phyloP scores from a whole-genome alignment of 805 yeast genomes.

The Wickerhamiella occidentalis region DNA sequence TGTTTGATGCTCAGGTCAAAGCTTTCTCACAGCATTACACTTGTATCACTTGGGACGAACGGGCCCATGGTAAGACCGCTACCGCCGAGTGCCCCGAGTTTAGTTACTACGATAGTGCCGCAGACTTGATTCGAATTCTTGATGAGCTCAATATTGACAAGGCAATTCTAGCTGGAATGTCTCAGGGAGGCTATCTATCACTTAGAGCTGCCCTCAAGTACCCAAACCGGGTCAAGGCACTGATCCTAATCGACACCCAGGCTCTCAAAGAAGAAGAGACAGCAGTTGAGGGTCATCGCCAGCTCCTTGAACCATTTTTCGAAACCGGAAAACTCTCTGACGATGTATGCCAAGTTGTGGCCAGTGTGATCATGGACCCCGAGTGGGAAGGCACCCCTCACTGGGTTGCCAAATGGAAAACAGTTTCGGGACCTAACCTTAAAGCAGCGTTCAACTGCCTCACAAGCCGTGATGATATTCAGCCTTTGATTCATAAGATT shows the following conservation, averaged over 20 bases:
- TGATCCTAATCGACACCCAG: constrained; percentile 7
- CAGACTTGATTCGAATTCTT: constrained; percentile 5
- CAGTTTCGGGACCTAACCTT: background rate
- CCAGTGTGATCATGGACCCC: constrained; percentile 8
- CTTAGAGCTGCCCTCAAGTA: constrained; percentile 9
- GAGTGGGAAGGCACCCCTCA: constrained; percentile 1
- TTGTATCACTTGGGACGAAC: constrained; percentile 10
- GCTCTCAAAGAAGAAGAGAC: background rate
- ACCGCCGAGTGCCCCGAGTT: background rate
- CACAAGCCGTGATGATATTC: constrained; percentile 4
- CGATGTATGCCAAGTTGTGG: background rate
- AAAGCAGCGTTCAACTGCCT: background rate
- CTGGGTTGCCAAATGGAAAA: constrained; percentile 4
- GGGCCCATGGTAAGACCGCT: constrained; percentile 10
- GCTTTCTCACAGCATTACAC: background rate
- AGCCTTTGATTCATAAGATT: background rate
- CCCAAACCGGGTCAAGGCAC: constrained; percentile 4
- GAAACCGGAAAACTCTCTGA: background rate
- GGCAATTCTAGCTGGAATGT: constrained; percentile 8
- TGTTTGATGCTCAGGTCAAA: constrained; percentile 8
- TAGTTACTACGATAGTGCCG: constrained; percentile 8
- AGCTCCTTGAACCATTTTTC: background rate
- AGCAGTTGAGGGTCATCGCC: background rate
- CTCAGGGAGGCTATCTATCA: constrained; percentile 8
- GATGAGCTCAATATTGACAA: constrained; percentile 4